phyloP scores from a whole-genome alignment of 2,329 filamentous ascomycete genomes.

The Colletotrichum gigasporum region DNA sequence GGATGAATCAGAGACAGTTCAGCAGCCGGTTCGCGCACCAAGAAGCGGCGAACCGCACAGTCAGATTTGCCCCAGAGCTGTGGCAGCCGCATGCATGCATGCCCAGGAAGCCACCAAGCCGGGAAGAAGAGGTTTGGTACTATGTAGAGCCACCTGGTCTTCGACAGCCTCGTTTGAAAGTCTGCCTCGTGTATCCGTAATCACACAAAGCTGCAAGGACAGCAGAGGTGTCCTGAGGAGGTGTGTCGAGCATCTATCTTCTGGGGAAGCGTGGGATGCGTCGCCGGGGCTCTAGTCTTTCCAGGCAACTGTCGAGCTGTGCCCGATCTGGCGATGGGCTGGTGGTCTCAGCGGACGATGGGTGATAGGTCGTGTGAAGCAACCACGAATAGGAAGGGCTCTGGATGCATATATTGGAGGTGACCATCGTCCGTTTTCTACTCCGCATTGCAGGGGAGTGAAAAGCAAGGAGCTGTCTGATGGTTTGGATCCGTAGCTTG shows the following conservation, averaged over 20 bases:
- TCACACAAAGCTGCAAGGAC: background rate
- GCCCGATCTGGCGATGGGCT: background rate
- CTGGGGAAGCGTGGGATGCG: too few relatives aligned
- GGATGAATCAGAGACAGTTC: background rate
- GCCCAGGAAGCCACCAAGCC: constrained; percentile 11
- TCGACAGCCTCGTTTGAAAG: constrained; percentile 17
- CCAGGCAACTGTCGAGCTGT: background rate
- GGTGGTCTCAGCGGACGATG: constrained; percentile 6
- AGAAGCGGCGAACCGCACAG: background rate
- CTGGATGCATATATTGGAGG: background rate
- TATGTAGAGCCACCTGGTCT: background rate
- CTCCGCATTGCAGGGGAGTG: background rate
- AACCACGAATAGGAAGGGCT: constrained; percentile 19
- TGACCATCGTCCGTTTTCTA: background rate
- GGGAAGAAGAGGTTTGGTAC: background rate
- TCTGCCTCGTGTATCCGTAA: constrained; percentile 10
- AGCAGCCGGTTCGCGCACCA: constrained; percentile 5
- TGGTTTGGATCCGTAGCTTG: too few relatives aligned
- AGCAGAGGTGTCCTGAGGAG: background rate
- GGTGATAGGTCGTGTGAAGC: constrained; percentile 20
- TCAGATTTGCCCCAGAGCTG: background rate
- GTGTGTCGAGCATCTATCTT: too few relatives aligned
- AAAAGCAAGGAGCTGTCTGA: background rate
- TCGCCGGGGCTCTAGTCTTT: constrained; percentile 11
- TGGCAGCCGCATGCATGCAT: constrained; percentile 11